These are phyloP conservation scores for Sordariomycetes sp. DNA, from an alignment of 2,329 filamentous ascomycete species.

Conservation along the genomic window DNA sequence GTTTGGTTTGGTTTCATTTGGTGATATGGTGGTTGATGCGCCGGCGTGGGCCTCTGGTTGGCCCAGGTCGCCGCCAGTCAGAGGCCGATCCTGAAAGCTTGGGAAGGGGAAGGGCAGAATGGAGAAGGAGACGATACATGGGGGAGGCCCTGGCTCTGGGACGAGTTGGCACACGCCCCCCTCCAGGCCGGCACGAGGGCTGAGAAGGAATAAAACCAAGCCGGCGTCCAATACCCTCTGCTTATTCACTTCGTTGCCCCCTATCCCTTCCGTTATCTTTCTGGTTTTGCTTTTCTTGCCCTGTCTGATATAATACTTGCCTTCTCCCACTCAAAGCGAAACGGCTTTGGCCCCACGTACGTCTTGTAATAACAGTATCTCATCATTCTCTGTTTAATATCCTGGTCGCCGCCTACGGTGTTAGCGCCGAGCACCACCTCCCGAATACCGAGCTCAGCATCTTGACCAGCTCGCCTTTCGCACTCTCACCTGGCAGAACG, in stretches of 20 bases:
- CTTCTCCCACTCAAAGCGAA: neutral
- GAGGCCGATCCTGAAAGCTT: neutral
- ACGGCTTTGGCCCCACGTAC: neutral
- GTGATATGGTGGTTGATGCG: conserved; percentile 5
- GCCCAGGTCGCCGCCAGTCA: conserved; percentile 3
- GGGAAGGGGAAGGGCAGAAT: neutral
- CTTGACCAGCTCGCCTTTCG: neutral
- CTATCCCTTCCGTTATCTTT: neutral
- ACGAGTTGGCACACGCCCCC: neutral
- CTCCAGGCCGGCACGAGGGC: neutral
- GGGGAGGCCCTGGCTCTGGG: neutral
- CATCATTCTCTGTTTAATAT: neutral
- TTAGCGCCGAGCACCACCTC: neutral
- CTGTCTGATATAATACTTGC: neutral
- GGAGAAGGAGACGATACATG: neutral
- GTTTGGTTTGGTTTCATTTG: conserved; percentile 6
- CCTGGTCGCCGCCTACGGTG: neutral
- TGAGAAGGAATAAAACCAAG: neutral
- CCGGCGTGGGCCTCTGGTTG: neutral
- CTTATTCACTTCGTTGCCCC: neutral
- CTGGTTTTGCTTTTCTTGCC: neutral
- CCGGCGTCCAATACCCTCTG: neutral
- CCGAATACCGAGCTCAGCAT: neutral
- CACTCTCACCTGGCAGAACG: neutral
- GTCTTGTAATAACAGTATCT: neutral